Base-by-base conservation (phyloP, 257 asterid species). In the Scutellaria barbata region DNA sequence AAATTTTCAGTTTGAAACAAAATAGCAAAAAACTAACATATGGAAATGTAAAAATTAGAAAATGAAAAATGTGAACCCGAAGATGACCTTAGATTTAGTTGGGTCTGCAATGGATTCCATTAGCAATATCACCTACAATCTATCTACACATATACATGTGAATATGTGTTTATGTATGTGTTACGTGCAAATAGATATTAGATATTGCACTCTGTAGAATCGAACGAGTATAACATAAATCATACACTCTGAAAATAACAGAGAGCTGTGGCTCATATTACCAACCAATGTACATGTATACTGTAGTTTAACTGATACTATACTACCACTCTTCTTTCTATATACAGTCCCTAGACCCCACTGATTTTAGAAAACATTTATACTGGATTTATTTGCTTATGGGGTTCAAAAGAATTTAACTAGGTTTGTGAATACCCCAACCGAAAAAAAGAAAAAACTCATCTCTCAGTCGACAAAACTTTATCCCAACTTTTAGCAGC, bases 271-370 rank as follows among this genome's bases (percentile, higher is more conserved):
- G 39, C 58, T 67, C 60, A 63, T 70, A 60, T 60, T 33, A 74
- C 74, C 72, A 70, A 69, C 73, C 80, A 80, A 73, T 88, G 79
- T 86, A 87, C 97, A 85, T 48, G 96, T 88, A 87, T 66, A 76
- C 72, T 79, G 69, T 71, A 71, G 22, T 51, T 68, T 50, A 20
- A 6, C 62, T 55, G 63, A 58, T 46, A 50, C 30, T 64, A 53
- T 56, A 74, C 73, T 66, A 70, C 68, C 77, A 63, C 90, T 82
- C 84, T 72, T 76, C 81, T 71, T 77, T 66, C 79, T 88, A 89
- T 86, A 81, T 79, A 87, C 86, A 81, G 14, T 48, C 76, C 82
- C 82, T 84, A 79, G 33, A 51, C 81, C 74, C 80, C 66, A 48
- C 42, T 37, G 41, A 67, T 47, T 71, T 63, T 2, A 25, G 37